Evolutionary conservation across 1,139 yeast species (phyloP).

Genomic region (Diutina rugosa): DNA sequence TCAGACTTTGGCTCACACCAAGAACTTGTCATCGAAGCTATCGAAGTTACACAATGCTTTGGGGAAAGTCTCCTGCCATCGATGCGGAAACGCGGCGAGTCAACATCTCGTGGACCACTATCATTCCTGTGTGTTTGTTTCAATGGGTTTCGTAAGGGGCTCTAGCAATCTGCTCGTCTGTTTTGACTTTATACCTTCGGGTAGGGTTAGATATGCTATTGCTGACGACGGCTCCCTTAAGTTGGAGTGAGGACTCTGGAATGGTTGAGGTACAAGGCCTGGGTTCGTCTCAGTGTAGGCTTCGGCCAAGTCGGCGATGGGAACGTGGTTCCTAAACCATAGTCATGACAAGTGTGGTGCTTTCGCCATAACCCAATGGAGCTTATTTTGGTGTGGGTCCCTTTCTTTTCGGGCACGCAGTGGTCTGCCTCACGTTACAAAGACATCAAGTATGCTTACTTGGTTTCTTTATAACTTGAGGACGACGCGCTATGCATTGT

Average conservation of each 20-base stretch:
- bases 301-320: constrained; percentile 2
- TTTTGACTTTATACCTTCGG: neutral
- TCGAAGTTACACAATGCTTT: constrained; percentile 1
- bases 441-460: neutral
- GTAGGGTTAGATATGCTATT: neutral
- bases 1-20: neutral
- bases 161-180: neutral
- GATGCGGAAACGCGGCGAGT: constrained; percentile 1
- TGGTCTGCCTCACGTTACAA: neutral
- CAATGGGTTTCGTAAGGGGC: neutral
- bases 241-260: neutral
- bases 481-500: neutral
- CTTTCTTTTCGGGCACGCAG: neutral
- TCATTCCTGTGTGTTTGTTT: neutral
- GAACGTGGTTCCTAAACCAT: constrained; percentile 1
- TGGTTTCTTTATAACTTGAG: neutral
- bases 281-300: constrained; percentile 1
- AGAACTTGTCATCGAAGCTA: constrained; percentile 1
- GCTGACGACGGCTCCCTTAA: neutral
- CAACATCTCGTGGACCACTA: neutral
- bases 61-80: constrained; percentile 3
- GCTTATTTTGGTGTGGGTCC: neutral
- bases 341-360: neutral
- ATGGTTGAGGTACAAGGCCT: neutral
- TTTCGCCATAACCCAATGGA: constrained; percentile 1